Evolutionary conservation across 768 basidiomycete species (phyloP), one percentile per base, ranked within the genome.

Genomic region (Clathrus columnatus): DNA sequence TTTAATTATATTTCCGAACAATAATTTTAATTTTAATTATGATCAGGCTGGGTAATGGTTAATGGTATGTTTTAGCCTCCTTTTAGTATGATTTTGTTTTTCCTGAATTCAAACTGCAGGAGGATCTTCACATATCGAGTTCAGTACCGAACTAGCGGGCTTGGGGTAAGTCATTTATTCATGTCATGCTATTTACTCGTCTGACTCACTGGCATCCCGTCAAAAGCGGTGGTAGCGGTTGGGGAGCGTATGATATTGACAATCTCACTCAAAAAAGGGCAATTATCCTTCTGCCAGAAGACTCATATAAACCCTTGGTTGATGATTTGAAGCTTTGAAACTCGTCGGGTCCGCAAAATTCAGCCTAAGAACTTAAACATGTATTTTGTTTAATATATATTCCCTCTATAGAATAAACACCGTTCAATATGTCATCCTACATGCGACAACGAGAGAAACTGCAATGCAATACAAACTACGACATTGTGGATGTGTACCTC

Each of bases 61-160:
- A 18, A 51, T 26, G 36, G 21, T 29, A 10, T n/a, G n/a, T n/a
- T n/a, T n/a, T n/a, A 56, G 80, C 82, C 81, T 1, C 73, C 69
- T 45, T 71, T 73, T 14, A 75, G 77, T 61, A 73, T 84, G 60
- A 84, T 84, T 57, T 81, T 79, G 1, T 64, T 73, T 2, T 77
- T 77, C 2, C 59, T 81, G 70, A 48, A 68, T 72, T 14, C 55
- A 70, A 7, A 59, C 68, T 2, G 79, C 20, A 47, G 46, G 26
- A 10, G 20, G 16, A 16, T 23, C 46, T 47, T 11, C 20, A 4
- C 26, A 23, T 47, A 20, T 23, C 11, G 46, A 47, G 46, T 47
- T 47, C 11, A 14, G 21, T 23, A 47, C 16, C 16, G 21, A 18
- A 10, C 16, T 47, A 16, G 16, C 46, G 10, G 21, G 26, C 4